These are phyloP conservation scores for Phytophthora macrochlamydospora DNA, from an alignment of 352 stramenopile species.

Conservation along the genomic window DNA sequence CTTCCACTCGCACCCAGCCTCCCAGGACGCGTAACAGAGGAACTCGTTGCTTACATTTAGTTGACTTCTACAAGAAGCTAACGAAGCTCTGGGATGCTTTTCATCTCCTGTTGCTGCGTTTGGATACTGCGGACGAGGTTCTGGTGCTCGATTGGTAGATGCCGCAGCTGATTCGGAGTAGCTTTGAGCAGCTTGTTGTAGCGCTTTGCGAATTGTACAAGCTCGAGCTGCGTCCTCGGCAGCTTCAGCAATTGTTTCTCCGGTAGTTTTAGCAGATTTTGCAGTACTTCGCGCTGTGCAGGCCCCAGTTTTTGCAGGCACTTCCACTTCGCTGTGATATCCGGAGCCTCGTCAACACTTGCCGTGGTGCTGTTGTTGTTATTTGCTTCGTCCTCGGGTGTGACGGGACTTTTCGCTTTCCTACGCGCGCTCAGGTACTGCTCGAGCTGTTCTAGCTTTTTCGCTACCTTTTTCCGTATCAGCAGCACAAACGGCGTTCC, in stretches of 20 bases:
- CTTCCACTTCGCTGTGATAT: slow-evolving; percentile 13
- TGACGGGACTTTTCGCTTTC: not conserved
- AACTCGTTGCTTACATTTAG: not conserved
- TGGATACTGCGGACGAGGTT: slow-evolving; percentile 46
- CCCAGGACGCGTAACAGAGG: slow-evolving; percentile 15
- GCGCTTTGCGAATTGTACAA: slow-evolving; percentile 62
- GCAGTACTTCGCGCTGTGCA: slow-evolving; percentile 44
- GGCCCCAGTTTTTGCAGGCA: slow-evolving; percentile 28
- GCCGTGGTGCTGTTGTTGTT: slow-evolving; percentile 17
- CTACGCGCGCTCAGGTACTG: slow-evolving; percentile 5
- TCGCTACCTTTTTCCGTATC: slow-evolving; percentile 42
- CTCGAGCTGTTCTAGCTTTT: slow-evolving; percentile 52
- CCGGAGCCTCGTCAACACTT: not conserved
- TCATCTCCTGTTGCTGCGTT: slow-evolving; percentile 24
- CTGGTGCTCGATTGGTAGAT: slow-evolving; percentile 44
- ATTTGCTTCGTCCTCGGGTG: not conserved
- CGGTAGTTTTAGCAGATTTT: slow-evolving; percentile 43
- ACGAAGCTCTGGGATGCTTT: slow-evolving; percentile 8
- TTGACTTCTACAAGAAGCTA: slow-evolving; percentile 15
- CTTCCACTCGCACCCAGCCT: slow-evolving; percentile 51
- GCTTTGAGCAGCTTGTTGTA: slow-evolving; percentile 49
- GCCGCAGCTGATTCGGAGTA: slow-evolving; percentile 34
- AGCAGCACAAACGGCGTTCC: slow-evolving; percentile 60
- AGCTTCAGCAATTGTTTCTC: slow-evolving; percentile 44
- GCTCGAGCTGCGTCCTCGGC: slow-evolving; percentile 40